phyloP scores from a whole-genome alignment of 805 yeast species.

The Saccharomycopsis javanensis region DNA sequence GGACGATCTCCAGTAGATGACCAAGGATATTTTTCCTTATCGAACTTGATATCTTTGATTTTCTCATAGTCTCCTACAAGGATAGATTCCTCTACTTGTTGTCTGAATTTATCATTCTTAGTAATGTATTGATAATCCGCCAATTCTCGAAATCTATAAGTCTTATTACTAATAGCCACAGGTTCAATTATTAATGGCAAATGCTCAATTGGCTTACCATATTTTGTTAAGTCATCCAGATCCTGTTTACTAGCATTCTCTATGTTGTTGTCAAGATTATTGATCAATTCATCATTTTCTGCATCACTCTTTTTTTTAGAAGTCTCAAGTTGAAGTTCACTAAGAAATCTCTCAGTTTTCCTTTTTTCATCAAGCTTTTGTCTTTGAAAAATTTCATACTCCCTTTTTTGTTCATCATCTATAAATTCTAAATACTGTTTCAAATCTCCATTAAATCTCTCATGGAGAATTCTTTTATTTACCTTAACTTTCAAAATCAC shows the following conservation, averaged over 20 bases:
- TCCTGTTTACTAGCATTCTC: conserved; percentile 31
- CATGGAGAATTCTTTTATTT: conserved; percentile 19
- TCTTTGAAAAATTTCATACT: neutral
- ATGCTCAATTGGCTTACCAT: neutral
- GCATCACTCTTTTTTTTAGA: conserved; percentile 29
- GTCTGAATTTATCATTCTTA: conserved; percentile 42
- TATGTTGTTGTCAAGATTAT: conserved; percentile 41
- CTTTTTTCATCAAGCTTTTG: conserved; percentile 4
- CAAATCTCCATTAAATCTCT: conserved; percentile 15
- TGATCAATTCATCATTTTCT: conserved; percentile 31
- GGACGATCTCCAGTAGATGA: conserved; percentile 9
- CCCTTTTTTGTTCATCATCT: neutral
- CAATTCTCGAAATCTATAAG: conserved; percentile 72
- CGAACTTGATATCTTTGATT: conserved; percentile 31
- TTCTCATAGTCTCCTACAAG: conserved; percentile 33
- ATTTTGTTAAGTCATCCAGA: conserved; percentile 5
- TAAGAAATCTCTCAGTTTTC: conserved; percentile 15
- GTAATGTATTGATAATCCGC: conserved; percentile 78
- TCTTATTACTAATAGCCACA: conserved; percentile 55
- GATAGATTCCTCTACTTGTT: conserved; percentile 32
- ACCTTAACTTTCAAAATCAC: conserved; percentile 24
- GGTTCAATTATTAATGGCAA: conserved; percentile 42
- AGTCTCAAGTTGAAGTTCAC: conserved; percentile 20
- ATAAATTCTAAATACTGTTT: conserved; percentile 6
- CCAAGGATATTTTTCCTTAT: conserved; percentile 20